Conservation (phyloP, 2,329 filamentous ascomycete genomes). For the Sordariomycetes sp. region DNA sequence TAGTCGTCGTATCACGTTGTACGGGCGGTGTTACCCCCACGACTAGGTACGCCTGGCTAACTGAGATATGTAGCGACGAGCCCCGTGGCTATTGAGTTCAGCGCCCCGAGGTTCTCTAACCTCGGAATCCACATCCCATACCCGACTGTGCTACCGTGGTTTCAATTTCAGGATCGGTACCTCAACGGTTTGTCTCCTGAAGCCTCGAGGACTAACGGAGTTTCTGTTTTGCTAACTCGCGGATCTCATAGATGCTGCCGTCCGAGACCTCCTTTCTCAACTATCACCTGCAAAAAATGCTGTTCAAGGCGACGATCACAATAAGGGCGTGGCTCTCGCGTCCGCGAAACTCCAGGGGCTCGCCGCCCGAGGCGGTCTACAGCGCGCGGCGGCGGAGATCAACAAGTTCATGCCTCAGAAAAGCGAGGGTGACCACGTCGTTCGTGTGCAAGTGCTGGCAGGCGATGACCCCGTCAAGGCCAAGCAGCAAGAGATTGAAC, state of each 20-base stretch:
- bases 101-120: neutral
- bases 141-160: neutral
- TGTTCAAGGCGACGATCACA: neutral
- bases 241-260: too few species aligned
- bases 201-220: too few species aligned
- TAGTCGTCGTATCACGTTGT: neutral
- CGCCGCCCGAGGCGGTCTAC: neutral
- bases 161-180: slow-evolving; percentile 1
- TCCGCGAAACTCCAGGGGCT: neutral
- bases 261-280: too few species aligned
- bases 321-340: neutral
- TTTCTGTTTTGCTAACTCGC: too few species aligned
- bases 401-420: neutral
- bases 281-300: too few species aligned
- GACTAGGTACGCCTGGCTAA: too few species aligned
- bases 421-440: neutral
- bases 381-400: neutral
- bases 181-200: neutral
- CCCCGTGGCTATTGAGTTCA: neutral
- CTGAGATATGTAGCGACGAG: neutral
- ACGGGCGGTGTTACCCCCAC: neutral
- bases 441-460: neutral
- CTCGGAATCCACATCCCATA: neutral
- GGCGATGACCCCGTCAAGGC: neutral
- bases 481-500: neutral